Base-by-base conservation (phyloP, 2,329 filamentous ascomycete genomes). In the Cladobotryum protrusum region DNA sequence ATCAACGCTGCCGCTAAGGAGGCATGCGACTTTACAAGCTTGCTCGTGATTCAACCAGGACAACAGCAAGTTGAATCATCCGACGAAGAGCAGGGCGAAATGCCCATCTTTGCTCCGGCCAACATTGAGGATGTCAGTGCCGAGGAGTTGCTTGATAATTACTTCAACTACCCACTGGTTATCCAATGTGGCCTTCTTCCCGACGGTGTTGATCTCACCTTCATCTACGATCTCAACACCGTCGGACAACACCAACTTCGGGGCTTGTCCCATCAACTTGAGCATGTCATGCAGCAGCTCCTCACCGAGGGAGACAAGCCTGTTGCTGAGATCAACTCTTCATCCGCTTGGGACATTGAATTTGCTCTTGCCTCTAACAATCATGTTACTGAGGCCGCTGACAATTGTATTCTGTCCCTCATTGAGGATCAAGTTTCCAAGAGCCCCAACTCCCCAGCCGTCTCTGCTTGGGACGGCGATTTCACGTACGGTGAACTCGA, bases 111-210 rank as follows among this genome's bases (percentile, higher is more conserved):
- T 29, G 24, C 24, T 29, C 24, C 24, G 24, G 24, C 46, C 4
- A 42, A 49, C 12, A 24, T 49, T 29, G 24, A 29, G 6, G 24
- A 29, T 29, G 24, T 29, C 6, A 29, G 24, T 29, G 24, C 24
- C 6, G 24, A 29, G 24, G 24, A 29, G 24, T 29, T 29, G 24
- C 24, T 29, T 29, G 24, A 29, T 9, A 29, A 29, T 9, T 29
- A 52, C 17, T 52, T 36, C 35, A 40, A 39, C 35, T 52, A 52
- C 36, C 45, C 49, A 3, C 42, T 52, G 7, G 37, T 43, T 5
- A 42, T 52, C 2, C 34, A 44, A 40, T 48, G 34, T 24, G 15
- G 20, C 11, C 5, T 52, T 5, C 37, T 29, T 3, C 13, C 39
- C 13, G 20, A 41, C 5, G 40, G 15, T 3, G 41, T 41, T 12